Evolutionary conservation across 371 early-diverging fungal genomes (phyloP).

Genomic region (Lichtheimia corymbifera): DNA sequence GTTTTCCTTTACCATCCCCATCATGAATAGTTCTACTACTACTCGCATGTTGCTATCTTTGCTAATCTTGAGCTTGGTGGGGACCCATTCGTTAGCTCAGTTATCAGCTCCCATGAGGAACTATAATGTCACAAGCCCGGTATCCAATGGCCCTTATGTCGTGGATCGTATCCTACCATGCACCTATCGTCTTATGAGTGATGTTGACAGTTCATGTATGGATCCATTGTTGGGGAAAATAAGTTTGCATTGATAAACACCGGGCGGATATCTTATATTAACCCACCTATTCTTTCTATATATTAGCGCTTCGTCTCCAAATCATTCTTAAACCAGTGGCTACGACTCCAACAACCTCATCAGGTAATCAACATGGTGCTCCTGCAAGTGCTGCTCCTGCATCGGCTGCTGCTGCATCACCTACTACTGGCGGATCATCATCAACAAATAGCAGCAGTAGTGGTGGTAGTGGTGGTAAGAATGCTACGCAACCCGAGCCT

Average conservation of each 20-base stretch:
- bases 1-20: background rate
- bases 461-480: background rate
- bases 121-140: conserved; percentile 48
- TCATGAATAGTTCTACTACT: background rate
- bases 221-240: background rate
- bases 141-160: conserved; percentile 46
- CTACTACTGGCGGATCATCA: background rate
- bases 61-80: too few species aligned
- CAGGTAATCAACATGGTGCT: background rate
- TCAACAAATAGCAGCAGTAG: background rate
- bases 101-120: conserved; percentile 44
- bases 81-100: background rate
- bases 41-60: background rate
- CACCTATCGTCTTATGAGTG: conserved; percentile 44
- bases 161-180: conserved; percentile 49
- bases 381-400: conserved; percentile 4
- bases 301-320: conserved; percentile 39
- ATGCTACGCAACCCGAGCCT: conserved; percentile 6
- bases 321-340: conserved; percentile 26
- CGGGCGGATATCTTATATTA: background rate
- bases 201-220: conserved; percentile 48
- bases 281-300: background rate
- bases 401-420: background rate
- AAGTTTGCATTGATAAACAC: background rate
- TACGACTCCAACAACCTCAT: background rate